These are phyloP conservation scores for Globisporangium solare DNA, from an alignment of 352 stramenopile genomes.

Conservation along the genomic window DNA sequence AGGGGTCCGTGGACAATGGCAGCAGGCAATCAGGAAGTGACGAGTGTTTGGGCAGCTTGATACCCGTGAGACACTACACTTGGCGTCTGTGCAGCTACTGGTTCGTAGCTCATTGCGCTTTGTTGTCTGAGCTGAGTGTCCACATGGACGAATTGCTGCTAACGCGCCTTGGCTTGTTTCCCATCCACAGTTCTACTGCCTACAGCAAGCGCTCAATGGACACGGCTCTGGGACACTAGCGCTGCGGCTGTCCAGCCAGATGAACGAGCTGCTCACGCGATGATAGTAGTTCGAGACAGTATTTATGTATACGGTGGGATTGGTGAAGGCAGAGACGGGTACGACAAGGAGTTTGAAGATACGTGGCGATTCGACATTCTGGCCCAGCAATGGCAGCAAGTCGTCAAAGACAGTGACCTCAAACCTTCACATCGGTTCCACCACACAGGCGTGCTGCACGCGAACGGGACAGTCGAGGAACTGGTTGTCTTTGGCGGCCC, in stretches of 20 bases:
- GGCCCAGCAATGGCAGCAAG: constrained; percentile 24
- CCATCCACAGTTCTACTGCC: constrained; percentile 1
- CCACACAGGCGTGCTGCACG: constrained; percentile 31
- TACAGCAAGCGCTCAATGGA: constrained; percentile 35
- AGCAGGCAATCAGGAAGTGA: no score
- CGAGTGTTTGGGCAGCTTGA: no score
- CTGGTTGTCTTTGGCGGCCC: constrained; percentile 52
- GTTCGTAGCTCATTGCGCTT: not conserved
- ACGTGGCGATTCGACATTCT: constrained; percentile 62
- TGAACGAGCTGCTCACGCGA: constrained; percentile 49
- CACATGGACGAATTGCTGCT: no score
- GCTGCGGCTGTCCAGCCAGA: constrained; percentile 23
- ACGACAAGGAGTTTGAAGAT: constrained; percentile 61
- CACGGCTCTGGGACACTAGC: constrained; percentile 36
- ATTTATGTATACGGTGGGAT: constrained; percentile 68
- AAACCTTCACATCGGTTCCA: constrained; percentile 40
- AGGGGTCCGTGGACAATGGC: no score
- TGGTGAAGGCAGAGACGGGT: constrained; percentile 19
- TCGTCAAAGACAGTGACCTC: constrained; percentile 14
- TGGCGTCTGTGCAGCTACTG: not conserved
- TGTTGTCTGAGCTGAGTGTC: no score
- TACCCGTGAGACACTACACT: no score
- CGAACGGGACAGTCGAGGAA: constrained; percentile 35
- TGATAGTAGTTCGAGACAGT: constrained; percentile 38
- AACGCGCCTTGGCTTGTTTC: not conserved